Percentiles rank a stretch among this genome's conserved stretches.
phyloP scores from a whole-genome alignment of 768 basidiomycete species.

The Tylopilus plumbeoviolaceoides region DNA sequence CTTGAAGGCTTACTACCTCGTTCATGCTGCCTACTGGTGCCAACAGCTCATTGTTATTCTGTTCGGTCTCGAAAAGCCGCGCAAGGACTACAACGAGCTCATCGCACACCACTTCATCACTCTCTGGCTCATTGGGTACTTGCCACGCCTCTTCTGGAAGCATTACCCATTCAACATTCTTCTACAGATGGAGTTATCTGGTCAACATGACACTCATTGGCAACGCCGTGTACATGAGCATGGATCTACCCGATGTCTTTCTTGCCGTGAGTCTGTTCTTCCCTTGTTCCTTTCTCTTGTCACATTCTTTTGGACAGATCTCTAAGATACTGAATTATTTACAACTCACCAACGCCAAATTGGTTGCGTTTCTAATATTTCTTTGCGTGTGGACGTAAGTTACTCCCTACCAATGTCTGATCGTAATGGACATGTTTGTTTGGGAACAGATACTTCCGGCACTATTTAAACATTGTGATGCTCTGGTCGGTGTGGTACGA shows the following conservation, averaged over 20 bases:
- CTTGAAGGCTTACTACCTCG: slow-evolving; percentile 89
- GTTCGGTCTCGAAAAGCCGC: slow-evolving; percentile 87
- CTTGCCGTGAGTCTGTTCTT: slow-evolving; percentile 58
- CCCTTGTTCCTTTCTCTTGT: neutral
- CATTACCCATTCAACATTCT: neutral
- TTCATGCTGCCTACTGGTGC: slow-evolving; percentile 92
- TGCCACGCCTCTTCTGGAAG: neutral
- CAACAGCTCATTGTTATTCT: slow-evolving; percentile 88
- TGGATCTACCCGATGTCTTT: slow-evolving; percentile 93
- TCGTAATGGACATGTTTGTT: neutral
- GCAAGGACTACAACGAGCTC: slow-evolving; percentile 86
- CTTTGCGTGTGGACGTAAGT: slow-evolving; percentile 79
- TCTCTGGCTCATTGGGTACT: slow-evolving; percentile 87
- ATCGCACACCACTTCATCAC: slow-evolving; percentile 91
- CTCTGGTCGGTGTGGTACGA: slow-evolving; percentile 86
- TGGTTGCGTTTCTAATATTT: slow-evolving; percentile 60
- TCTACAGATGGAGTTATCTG: slow-evolving; percentile 74
- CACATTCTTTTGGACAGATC: slow-evolving; percentile 40
- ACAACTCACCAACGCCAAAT: slow-evolving; percentile 58
- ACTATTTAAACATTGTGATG: slow-evolving; percentile 83
- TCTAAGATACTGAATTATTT: slow-evolving; percentile 91
- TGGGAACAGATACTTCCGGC: slow-evolving; percentile 78
- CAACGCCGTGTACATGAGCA: slow-evolving; percentile 89
- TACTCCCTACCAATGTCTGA: neutral
- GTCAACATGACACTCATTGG: slow-evolving; percentile 84